Base-by-base conservation (phyloP, 345 rosid species). In the Sonneratia alba region DNA sequence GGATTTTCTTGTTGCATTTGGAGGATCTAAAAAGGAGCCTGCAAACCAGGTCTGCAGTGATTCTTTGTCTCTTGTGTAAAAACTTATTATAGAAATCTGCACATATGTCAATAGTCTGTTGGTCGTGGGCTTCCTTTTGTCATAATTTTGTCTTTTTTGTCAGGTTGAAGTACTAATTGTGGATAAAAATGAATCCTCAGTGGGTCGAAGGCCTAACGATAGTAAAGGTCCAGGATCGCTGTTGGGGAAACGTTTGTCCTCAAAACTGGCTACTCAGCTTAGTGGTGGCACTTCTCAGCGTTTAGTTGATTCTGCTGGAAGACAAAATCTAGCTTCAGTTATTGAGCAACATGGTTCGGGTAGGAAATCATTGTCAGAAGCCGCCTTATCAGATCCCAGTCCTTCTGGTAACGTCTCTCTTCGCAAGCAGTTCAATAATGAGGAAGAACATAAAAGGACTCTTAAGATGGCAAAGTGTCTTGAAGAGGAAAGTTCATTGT, bases 1-100 rank as follows among this genome's bases (percentile, higher is more conserved):
- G 77, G 97, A 90, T 81, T 84, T 86, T 77, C 99, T 95, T 14
- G 93, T 95, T 80, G 96, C 99, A 47, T 95, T 95, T 68, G 97
- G 99, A 71, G 99, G 99, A 71, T 78, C 74, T 38, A 89, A 75
- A 78, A 95, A 92, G 79, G 98, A 95, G 78, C 90, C 88, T 43
- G 89, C 94, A n/a, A 87, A 92, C 81, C 98, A 95, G 99, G 99
- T 95, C 64, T 21, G 75, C 65, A 76, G 5, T n/a, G 21, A n/a
- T 79, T 15, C 49, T 67, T 66, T 2, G 12, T 68, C 14, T 68
- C 55, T 24, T 68, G 49, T 18, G 10, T 68, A 27, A 32, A 61
- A 61, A 61, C 0, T 61, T 24, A 11, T 32, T 8, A 3, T n/a
- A n/a, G 10, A 56, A 56, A 56, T 6, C 62, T 36, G 34, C 12